phyloP scores from a whole-genome alignment of 257 asterid species.

The Gentiana macrophylla region DNA sequence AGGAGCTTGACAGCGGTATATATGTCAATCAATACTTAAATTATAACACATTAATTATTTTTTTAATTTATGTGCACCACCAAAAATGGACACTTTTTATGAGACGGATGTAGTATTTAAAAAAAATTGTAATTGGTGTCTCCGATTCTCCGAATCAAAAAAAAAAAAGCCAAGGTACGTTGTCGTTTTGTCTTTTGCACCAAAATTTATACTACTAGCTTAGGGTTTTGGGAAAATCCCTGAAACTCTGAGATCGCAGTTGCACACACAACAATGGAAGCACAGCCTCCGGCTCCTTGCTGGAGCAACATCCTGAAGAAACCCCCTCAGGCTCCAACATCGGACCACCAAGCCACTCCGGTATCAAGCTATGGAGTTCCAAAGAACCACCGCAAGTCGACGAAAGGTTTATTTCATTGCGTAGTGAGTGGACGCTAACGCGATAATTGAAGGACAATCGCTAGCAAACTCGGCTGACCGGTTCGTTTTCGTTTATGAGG shows the following conservation, averaged over 20 bases:
- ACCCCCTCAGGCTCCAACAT: slow-evolving; percentile 15
- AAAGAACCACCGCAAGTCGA: slow-evolving; percentile 71
- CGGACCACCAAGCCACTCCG: background rate
- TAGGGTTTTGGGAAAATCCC: slow-evolving; percentile 13
- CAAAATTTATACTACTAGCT: background rate
- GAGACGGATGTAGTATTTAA: no score
- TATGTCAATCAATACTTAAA: no score
- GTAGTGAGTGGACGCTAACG: slow-evolving; percentile 92
- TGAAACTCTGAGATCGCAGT: background rate
- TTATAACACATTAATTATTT: no score
- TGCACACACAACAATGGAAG: slow-evolving; percentile 43
- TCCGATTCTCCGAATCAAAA: no score
- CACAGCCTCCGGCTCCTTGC: slow-evolving; percentile 30
- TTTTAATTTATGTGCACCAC: no score
- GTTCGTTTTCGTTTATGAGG: slow-evolving; percentile 75
- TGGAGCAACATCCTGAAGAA: slow-evolving; percentile 69
- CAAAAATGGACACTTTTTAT: no score
- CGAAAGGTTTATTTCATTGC: slow-evolving; percentile 81
- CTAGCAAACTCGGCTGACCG: slow-evolving; percentile 61
- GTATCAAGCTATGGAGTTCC: slow-evolving; percentile 12
- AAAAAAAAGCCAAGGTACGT: no score
- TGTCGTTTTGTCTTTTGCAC: no score
- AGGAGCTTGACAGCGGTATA: no score
- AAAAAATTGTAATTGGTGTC: no score
- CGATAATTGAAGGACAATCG: slow-evolving; percentile 66